phyloP scores from a whole-genome alignment of 2,329 filamentous ascomycete genomes.

The Biscogniauxia marginata region DNA sequence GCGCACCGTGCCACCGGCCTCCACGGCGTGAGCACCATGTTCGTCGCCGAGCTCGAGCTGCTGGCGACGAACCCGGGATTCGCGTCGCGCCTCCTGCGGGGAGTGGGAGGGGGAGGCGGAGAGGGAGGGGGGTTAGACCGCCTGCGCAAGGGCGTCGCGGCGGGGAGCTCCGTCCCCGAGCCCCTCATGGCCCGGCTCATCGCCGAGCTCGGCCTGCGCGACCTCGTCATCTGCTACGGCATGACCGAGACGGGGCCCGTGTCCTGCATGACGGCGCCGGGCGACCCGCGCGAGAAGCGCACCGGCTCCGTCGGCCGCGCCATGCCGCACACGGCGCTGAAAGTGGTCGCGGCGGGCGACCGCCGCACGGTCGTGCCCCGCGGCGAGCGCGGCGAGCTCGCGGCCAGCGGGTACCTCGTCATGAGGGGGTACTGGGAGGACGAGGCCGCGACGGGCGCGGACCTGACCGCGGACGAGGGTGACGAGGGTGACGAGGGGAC shows the following conservation, averaged over 20 bases:
- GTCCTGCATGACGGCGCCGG: conserved; percentile 76
- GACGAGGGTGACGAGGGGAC: not conserved
- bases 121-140: conserved; percentile 30
- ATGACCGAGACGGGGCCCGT: conserved; percentile 90
- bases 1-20: conserved; percentile 61
- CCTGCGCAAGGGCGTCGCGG: conserved; percentile 86
- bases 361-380: conserved; percentile 58
- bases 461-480: conserved; percentile 45
- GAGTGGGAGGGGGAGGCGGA: too few species aligned
- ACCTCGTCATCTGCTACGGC: conserved; percentile 92
- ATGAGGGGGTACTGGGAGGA: conserved; percentile 94
- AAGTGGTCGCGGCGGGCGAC: conserved; percentile 72
- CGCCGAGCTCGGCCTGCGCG: conserved; percentile 68
- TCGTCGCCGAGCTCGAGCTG: conserved; percentile 79
- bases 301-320: conserved; percentile 75
- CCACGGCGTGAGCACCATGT: conserved; percentile 95
- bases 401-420: conserved; percentile 78
- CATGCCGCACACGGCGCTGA: conserved; percentile 75
- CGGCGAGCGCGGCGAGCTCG: conserved; percentile 74
- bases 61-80: conserved; percentile 51
- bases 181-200: conserved; percentile 78
- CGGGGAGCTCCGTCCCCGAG: conserved; percentile 80
- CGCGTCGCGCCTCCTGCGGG: conserved; percentile 14
- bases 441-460: conserved; percentile 64
- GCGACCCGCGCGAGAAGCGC: conserved; percentile 71